A percentile compares a stretch with the other conserved stretches of the same genome.
Conservation (phyloP, 176 grass and related monocot species). For the Raddia distichophylla region DNA sequence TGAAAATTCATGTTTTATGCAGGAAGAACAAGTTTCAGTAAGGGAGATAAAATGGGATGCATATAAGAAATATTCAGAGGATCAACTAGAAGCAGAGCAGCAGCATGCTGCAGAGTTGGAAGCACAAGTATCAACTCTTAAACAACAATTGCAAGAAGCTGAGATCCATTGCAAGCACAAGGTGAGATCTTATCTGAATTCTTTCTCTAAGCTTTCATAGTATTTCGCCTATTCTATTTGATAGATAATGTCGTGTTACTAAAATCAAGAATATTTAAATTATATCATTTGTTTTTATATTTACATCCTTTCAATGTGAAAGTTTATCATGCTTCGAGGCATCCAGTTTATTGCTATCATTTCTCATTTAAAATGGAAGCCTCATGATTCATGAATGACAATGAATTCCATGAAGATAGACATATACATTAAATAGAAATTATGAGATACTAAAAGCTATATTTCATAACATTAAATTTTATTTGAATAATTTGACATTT, state of each 20-base stretch:
- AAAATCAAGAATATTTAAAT: slow-evolving; percentile 5
- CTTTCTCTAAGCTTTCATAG: slow-evolving; percentile 17
- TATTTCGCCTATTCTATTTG: slow-evolving; percentile 29
- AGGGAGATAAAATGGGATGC: slow-evolving; percentile 83
- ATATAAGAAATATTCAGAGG: slow-evolving; percentile 61
- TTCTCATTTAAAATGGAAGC: neutral
- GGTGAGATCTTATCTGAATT: slow-evolving; percentile 39
- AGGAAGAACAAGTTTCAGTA: slow-evolving; percentile 77
- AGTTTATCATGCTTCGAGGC: slow-evolving; percentile 1
- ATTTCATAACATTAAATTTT: neutral
- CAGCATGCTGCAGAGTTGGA: slow-evolving; percentile 52
- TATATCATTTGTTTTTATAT: neutral
- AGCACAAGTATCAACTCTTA: slow-evolving; percentile 59
- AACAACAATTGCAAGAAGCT: slow-evolving; percentile 56
- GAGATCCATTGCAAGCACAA: slow-evolving; percentile 57
- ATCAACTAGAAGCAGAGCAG: slow-evolving; percentile 50
- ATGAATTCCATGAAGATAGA: slow-evolving; percentile 1
- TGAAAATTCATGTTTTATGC: slow-evolving; percentile 41
- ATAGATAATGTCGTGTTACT: neutral
- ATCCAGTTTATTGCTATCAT: slow-evolving; percentile 6
- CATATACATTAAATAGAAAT: neutral
- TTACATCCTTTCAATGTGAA: neutral
- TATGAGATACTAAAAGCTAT: slow-evolving; percentile 6
- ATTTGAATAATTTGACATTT: neutral
- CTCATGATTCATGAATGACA: neutral